phyloP scores from a whole-genome alignment of 306 rosid species.

The Rosa multiflora region DNA sequence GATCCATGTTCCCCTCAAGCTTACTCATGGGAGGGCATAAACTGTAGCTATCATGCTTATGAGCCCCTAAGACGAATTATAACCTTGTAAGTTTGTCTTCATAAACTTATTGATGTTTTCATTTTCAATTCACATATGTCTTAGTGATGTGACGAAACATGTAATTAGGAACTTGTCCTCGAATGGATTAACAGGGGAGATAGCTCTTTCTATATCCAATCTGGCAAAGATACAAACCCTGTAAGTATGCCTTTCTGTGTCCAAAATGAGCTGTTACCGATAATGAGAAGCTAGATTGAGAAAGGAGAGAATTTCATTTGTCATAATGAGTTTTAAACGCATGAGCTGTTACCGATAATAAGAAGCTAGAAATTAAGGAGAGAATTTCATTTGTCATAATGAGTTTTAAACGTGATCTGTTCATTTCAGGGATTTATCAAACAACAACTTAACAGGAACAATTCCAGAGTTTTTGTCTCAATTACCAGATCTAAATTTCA shows the following conservation, averaged over 20 bases:
- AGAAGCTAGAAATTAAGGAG: neutral
- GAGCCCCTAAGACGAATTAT: constrained; percentile 21
- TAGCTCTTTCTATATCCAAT: constrained; percentile 11
- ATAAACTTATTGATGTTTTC: neutral
- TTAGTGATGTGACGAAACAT: neutral
- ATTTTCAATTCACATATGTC: neutral
- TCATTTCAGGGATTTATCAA: constrained; percentile 51
- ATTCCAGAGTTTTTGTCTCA: constrained; percentile 35
- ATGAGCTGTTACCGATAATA: neutral
- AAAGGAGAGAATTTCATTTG: neutral
- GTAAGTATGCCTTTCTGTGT: constrained; percentile 30
- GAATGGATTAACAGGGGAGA: constrained; percentile 7
- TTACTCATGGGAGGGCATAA: constrained; percentile 49
- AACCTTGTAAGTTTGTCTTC: constrained; percentile 12
- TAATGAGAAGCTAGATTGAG: neutral
- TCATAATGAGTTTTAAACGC: neutral
- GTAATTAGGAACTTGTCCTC: constrained; percentile 16
- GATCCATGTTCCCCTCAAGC: constrained; percentile 47
- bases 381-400: neutral
- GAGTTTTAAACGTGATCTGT: neutral
- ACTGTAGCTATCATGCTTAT: constrained; percentile 30
- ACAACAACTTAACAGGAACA: constrained; percentile 42
- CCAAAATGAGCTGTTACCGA: neutral
- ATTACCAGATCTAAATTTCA: constrained; percentile 20
- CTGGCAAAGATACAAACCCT: constrained; percentile 35